Evolutionary conservation across 352 stramenopile genomes (phyloP).

Genomic region (Globisporangium iwayamae): DNA sequence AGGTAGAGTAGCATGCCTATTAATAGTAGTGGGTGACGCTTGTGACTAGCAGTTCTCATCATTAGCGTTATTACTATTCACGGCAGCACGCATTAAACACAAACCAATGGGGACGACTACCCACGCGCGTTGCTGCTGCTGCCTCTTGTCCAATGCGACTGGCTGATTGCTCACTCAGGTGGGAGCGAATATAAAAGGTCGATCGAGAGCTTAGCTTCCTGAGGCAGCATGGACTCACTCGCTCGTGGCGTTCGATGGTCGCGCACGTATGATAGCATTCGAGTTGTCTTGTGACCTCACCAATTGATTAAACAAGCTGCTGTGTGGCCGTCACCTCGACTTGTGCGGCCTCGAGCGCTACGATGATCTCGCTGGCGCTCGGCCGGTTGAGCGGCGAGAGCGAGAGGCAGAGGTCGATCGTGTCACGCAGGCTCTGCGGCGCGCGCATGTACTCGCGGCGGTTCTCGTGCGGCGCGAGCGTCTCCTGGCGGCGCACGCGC

Average conservation of each 20-base stretch:
- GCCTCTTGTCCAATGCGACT: neutral
- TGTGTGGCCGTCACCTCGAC: slow-evolving; percentile 15
- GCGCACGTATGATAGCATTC: neutral
- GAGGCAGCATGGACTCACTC: neutral
- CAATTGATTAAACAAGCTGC: slow-evolving; percentile 6
- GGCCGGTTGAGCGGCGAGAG: slow-evolving; percentile 53
- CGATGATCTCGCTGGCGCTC: slow-evolving; percentile 38
- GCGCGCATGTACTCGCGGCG: slow-evolving; percentile 32
- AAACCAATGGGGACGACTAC: neutral
- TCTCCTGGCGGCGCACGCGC: slow-evolving; percentile 34
- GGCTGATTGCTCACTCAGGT: too few species aligned
- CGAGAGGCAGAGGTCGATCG: slow-evolving; percentile 46
- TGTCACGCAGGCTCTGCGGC: slow-evolving; percentile 32
- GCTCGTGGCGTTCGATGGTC: too few species aligned
- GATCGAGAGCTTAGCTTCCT: neutral
- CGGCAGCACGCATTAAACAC: neutral
- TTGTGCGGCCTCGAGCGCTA: slow-evolving; percentile 26
- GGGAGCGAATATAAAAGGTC: neutral
- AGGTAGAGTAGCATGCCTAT: too few species aligned
- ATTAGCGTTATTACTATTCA: neutral
- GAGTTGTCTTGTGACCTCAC: neutral
- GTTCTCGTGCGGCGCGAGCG: slow-evolving; percentile 42
- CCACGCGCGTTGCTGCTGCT: too few species aligned
- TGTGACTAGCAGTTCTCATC: neutral
- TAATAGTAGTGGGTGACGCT: too few species aligned